Conservation (phyloP, 164 flowering plant species). For the Cinnamomum micranthum region DNA sequence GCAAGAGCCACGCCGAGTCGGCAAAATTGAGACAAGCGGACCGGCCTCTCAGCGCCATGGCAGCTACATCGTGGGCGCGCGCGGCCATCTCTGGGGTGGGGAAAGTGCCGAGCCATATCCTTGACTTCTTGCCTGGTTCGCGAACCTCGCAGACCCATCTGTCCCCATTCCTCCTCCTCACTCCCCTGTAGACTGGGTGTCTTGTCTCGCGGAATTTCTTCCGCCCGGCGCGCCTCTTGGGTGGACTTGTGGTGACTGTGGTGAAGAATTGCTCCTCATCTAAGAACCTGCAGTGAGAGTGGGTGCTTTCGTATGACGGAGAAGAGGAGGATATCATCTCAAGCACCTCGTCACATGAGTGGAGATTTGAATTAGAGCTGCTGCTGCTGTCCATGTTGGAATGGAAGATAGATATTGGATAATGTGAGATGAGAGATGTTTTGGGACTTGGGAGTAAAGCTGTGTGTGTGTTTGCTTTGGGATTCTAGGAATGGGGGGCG, state of each 20-base stretch:
- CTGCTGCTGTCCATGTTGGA: too few relatives aligned
- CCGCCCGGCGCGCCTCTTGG: constrained; percentile 57
- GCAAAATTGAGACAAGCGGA: constrained; percentile 23
- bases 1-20: constrained; percentile 24
- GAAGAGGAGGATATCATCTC: too few relatives aligned
- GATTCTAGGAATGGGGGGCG: too few relatives aligned
- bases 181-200: constrained; percentile 62
- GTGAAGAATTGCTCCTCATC: constrained; percentile 27
- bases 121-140: constrained; percentile 56
- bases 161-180: constrained; percentile 40
- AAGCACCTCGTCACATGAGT: too few relatives aligned
- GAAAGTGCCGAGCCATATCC: constrained; percentile 71
- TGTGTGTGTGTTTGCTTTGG: too few relatives aligned
- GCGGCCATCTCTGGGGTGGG: constrained; percentile 67
- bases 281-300: not conserved
- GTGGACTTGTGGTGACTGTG: constrained; percentile 36
- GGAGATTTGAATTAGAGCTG: too few relatives aligned
- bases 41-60: constrained; percentile 39
- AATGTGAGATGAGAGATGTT: too few relatives aligned
- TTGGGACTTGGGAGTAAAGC: too few relatives aligned
- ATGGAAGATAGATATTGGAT: too few relatives aligned
- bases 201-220: constrained; percentile 56
- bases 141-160: constrained; percentile 74
- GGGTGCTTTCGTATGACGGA: too few relatives aligned
- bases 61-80: constrained; percentile 66